Conservation (phyloP, 106 monocot genomes). For the Dendrobium huoshanense region DNA sequence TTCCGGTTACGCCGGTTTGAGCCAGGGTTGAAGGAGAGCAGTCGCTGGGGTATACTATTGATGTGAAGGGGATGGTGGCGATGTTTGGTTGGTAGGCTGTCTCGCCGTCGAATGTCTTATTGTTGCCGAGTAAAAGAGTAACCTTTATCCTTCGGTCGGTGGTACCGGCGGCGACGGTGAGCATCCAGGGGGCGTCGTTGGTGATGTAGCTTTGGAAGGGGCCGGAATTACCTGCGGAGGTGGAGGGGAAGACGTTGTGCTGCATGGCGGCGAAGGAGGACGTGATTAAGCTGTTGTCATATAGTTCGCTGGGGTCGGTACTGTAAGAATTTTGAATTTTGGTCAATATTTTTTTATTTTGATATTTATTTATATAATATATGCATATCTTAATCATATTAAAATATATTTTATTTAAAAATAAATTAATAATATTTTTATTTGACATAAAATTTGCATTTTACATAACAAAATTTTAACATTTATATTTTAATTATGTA, state of each 20-base stretch:
- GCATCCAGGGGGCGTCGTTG: conserved; percentile 29
- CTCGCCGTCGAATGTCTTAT: background rate
- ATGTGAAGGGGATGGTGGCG: background rate
- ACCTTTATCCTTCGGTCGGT: conserved; percentile 5
- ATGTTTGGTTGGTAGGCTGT: background rate
- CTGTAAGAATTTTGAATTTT: background rate
- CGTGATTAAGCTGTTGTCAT: conserved; percentile 6
- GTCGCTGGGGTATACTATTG: background rate
- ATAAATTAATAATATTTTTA: too few relatives aligned
- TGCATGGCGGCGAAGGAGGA: conserved; percentile 14
- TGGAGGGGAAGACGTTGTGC: conserved; percentile 10
- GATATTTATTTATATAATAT: too few relatives aligned
- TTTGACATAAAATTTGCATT: too few relatives aligned
- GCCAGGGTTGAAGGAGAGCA: background rate
- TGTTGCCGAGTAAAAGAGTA: background rate
- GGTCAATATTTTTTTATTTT: too few relatives aligned
- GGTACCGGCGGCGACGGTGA: conserved; percentile 29
- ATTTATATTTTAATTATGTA: too few relatives aligned
- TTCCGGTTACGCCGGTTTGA: background rate
- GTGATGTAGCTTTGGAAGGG: background rate
- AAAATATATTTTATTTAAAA: too few relatives aligned
- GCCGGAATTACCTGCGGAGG: conserved; percentile 18
- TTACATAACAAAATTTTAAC: too few relatives aligned
- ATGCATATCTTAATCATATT: too few relatives aligned
- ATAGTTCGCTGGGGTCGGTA: background rate